phyloP scores from a whole-genome alignment of 2,329 filamentous ascomycete genomes.

The Aspergillus sclerotialis region DNA sequence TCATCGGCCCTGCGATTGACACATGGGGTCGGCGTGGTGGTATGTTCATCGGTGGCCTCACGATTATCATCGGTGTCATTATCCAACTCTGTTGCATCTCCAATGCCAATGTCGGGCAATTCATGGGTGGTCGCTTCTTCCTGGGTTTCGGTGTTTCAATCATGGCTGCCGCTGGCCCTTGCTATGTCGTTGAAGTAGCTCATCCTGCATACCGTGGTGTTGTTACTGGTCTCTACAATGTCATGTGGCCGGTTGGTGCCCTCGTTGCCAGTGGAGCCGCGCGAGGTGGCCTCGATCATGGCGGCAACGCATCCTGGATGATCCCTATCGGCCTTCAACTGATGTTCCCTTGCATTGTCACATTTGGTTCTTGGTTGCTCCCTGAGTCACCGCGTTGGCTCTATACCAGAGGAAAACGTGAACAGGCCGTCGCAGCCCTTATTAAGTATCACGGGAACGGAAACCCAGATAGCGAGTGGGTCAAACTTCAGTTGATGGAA shows the following conservation, averaged over 20 bases:
- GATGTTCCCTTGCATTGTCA: conserved; percentile 41
- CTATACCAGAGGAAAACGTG: conserved; percentile 51
- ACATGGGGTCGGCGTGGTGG: conserved; percentile 48
- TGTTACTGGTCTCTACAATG: conserved; percentile 54
- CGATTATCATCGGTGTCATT: conserved; percentile 47
- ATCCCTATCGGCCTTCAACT: conserved; percentile 52
- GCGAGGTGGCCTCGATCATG: conserved; percentile 37
- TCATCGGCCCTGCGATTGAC: conserved; percentile 41
- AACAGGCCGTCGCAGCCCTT: conserved; percentile 51
- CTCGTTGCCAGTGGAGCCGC: conserved; percentile 51
- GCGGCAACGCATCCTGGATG: conserved; percentile 48
- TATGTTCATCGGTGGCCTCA: conserved; percentile 49
- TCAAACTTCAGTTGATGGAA: conserved; percentile 25
- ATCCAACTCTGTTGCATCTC: conserved; percentile 36
- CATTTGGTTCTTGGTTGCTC: conserved; percentile 45
- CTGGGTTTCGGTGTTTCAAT: conserved; percentile 55
- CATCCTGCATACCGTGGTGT: conserved; percentile 58
- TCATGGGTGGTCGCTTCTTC: conserved; percentile 51
- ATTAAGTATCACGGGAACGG: conserved; percentile 52
- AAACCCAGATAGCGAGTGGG: conserved; percentile 22
- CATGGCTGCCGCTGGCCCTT: conserved; percentile 52
- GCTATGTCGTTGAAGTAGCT: conserved; percentile 58
- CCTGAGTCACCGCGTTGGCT: conserved; percentile 59
- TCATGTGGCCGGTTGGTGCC: conserved; percentile 42
- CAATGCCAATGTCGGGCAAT: conserved; percentile 33